Evolutionary conservation across 2,329 filamentous ascomycete species (phyloP), one percentile per base, ranked within the genome.

Genomic region (Colletotrichum liriopes): DNA sequence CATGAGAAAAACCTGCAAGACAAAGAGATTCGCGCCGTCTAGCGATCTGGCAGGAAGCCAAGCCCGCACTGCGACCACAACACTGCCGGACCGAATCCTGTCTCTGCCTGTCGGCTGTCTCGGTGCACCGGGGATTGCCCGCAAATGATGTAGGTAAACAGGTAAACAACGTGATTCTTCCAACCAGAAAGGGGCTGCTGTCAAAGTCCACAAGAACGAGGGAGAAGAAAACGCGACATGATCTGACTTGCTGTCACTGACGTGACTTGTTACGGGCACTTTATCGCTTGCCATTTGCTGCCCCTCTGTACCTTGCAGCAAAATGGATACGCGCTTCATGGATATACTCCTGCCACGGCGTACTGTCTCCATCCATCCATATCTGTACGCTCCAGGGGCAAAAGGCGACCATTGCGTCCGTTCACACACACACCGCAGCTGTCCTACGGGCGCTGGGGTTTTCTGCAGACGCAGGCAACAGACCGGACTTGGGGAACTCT

Each of bases 81-180:
- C 41, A 26, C 26, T 68, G 41, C 26, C 35, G 51, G 29, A 26
- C n/a, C n/a, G 55, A 32, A 39, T 47, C 41, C 12, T 52, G 43
- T 63, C 69, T 14, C 9, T 23, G 26, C 8, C 9, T 20, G 5
- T 12, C 9, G 47, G 14, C 5, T 32, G 23, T 43, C 39, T 64
- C 58, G 65, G 65, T 54, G 29, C 29, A n/a, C 16, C n/a, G 51
- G 43, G 16, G 39, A 58, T n/a, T 61, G 49, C 35, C 45, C 43
- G 59, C 37, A 59, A 47, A 59, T 59, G 52, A 72, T 62, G 43
- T 20, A 54, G 37, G 58, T 59, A 59, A 58, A 51, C 65, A 59
- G 51, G 18, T 26, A 32, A 32, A 32, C 6, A 32, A 32, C 6
- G 29, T 14, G 5, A 26, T 23, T 16, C 63, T 20, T 47, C 41